Evolutionary conservation across 2,329 filamentous ascomycete species (phyloP), one percentile per base, ranked within the genome.

Genomic region (Lithohypha guttulata): DNA sequence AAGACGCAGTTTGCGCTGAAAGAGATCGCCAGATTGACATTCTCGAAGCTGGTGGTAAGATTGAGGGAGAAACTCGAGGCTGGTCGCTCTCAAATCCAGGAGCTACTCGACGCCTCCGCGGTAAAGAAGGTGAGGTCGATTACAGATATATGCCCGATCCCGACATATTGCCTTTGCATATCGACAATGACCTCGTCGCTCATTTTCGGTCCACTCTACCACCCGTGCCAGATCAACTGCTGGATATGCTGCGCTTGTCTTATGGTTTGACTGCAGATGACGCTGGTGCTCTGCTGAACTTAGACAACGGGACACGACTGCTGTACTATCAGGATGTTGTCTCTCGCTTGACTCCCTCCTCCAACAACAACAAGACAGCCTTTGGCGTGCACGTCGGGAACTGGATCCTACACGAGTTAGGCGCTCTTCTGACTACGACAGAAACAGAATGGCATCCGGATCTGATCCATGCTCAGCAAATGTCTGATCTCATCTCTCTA

Each of bases 141-240:
- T 98, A 98, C 60, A 73, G 91, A 28, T 98, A 98, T 57, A 96
- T 98, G 89, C 89, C 91, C 0, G 91, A 98, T 57, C 84, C 91
- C 4, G 91, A 98, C 56, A 69, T 98, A 10, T 72, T 75, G 0
- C 85, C 91, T 1, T 68, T 98, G 2, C 57, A 86, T 2, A 81
- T 98, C 44, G 78, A 77, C 6, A 55, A 64, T 43, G 77, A 83
- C 42, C 67, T 96, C 1, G 65, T 95, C 3, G 55, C 68, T 4
- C 68, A 79, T 46, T 66, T 96, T 10, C 63, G 60, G 14, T 50
- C 60, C 1, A 80, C 70, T 0, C 62, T 94, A 43, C 83, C 84
- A 3, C 67, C 74, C 15, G 65, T 82, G 7, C 85, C 87, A 0
- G 86, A 94, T 49, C 65, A 70, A 11, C 73, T 84, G 41, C 57